Conservation (phyloP, 2,329 filamentous ascomycete genomes). For the Exophiala sp. region DNA sequence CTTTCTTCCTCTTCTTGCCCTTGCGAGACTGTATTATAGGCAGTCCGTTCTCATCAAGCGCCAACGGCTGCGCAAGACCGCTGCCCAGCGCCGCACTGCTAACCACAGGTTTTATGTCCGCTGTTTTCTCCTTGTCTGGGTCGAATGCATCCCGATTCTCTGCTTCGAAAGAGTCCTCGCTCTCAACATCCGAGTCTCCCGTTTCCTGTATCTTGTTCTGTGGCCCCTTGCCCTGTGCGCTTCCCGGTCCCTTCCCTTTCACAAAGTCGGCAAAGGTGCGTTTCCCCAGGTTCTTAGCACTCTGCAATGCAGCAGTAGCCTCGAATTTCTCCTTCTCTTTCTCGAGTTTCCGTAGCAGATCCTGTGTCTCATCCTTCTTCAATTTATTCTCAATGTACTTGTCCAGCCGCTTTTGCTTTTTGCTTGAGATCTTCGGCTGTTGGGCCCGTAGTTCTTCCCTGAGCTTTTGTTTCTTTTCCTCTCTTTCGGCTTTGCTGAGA, state of each 20-base stretch:
- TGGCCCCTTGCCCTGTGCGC: background rate
- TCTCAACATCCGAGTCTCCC: conserved; percentile 22
- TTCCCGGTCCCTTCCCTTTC: background rate
- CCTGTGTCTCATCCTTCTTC: conserved; percentile 84
- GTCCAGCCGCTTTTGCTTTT: conserved; percentile 63
- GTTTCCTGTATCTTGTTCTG: conserved; percentile 1
- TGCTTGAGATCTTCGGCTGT: conserved; percentile 53
- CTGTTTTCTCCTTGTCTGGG: conserved; percentile 46
- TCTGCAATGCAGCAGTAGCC: conserved; percentile 58
- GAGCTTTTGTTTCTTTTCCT: conserved; percentile 48
- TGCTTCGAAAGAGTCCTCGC: conserved; percentile 29
- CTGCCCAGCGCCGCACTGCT: conserved; percentile 47
- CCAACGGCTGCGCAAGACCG: conserved; percentile 80
- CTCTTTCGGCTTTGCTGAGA: conserved; percentile 47
- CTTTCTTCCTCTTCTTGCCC: conserved; percentile 52
- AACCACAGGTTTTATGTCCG: conserved; percentile 3
- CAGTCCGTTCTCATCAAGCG: conserved; percentile 69
- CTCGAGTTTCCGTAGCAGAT: conserved; percentile 78
- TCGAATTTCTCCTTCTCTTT: conserved; percentile 70
- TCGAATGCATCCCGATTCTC: conserved; percentile 32
- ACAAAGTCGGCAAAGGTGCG: conserved; percentile 58
- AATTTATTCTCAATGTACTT: conserved; percentile 83
- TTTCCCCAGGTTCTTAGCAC: conserved; percentile 70
- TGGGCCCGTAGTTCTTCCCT: conserved; percentile 50
- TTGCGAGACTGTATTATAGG: conserved; percentile 74